Evolutionary conservation across 805 yeast species (phyloP), one percentile per base, ranked within the genome.

Genomic region (Komagataella phaffii): DNA sequence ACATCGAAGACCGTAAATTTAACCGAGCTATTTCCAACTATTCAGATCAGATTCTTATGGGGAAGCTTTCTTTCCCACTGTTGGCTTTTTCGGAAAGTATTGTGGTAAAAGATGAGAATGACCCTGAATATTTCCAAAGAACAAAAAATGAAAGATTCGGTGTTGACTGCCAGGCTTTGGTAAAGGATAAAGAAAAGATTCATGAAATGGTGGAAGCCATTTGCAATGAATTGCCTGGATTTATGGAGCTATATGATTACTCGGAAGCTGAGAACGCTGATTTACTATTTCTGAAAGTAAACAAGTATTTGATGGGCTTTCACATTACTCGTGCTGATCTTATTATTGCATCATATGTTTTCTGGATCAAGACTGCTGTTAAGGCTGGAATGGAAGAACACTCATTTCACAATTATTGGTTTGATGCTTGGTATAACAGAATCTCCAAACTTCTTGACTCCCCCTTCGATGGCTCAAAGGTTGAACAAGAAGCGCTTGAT

Each of bases 161-260:
- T 7, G 48, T 49, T 10, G 51, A 49, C 17, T 49, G 51, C 40
- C 43, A 36, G 17, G 51, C n/a, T 24, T 17, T 49, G 17, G 40
- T 36, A 19, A 21, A 44, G 14, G 44, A 49, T 14, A 18, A 24
- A n/a, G 30, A 19, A 5, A 17, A 21, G 7, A 17, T 44, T 44
- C 19, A 19, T 24, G 48, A 43, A 4, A 14, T 24, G 43, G 21
- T 36, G 47, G 47, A 18, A 17, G 17, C 18, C 12, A 19, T 49
- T 17, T 24, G 10, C 17, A 30, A 18, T 7, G 51, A 49, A 47
- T 17, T 49, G 3, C 23, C 23, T n/a, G 17, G 36, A 6, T 24
- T 49, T 14, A 44, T n/a, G 17, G 24, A 36, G 24, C 40, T 49
- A 7, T 21, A 45, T 12, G 48, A 19, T n/a, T 44, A 19, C 19